phyloP scores from a whole-genome alignment of 108 stramenopile genomes.

The Stephanodiscus minutulus region DNA sequence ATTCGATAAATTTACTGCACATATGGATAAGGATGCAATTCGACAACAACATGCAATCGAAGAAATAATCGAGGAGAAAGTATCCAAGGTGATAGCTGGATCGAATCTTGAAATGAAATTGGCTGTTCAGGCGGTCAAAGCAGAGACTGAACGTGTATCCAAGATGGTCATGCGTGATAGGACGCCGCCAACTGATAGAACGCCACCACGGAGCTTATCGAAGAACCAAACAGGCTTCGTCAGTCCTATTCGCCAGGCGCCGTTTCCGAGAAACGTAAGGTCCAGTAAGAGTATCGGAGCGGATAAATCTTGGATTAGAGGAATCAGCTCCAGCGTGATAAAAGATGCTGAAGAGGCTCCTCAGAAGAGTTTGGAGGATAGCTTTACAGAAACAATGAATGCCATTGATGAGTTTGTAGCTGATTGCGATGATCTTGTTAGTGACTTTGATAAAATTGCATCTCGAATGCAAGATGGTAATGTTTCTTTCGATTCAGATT shows the following conservation, averaged over 20 bases:
- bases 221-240: background rate
- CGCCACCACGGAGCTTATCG: background rate
- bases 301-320: conserved; percentile 7
- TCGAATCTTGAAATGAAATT: conserved; percentile 26
- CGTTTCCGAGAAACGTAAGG: background rate
- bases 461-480: conserved; percentile 35
- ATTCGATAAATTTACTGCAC: conserved; percentile 19
- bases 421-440: conserved; percentile 37
- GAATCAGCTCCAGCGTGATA: background rate
- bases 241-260: conserved; percentile 17
- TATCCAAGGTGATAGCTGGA: conserved; percentile 28
- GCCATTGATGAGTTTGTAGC: conserved; percentile 36
- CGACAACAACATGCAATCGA: conserved; percentile 24
- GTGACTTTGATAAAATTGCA: conserved; percentile 39
- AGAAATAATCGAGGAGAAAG: conserved; percentile 32
- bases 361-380: conserved; percentile 24
- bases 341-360: background rate
- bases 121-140: conserved; percentile 34
- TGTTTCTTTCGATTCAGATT: conserved; percentile 3
- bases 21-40: conserved; percentile 14
- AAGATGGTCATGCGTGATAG: conserved; percentile 9
- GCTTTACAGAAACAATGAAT: conserved; percentile 41
- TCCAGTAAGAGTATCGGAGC: background rate
- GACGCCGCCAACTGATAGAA: background rate
- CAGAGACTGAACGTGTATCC: conserved; percentile 13